Percentiles rank a stretch among this genome's conserved stretches.
phyloP scores from a whole-genome alignment of 768 basidiomycete genomes.

The Boletus insuetus region DNA sequence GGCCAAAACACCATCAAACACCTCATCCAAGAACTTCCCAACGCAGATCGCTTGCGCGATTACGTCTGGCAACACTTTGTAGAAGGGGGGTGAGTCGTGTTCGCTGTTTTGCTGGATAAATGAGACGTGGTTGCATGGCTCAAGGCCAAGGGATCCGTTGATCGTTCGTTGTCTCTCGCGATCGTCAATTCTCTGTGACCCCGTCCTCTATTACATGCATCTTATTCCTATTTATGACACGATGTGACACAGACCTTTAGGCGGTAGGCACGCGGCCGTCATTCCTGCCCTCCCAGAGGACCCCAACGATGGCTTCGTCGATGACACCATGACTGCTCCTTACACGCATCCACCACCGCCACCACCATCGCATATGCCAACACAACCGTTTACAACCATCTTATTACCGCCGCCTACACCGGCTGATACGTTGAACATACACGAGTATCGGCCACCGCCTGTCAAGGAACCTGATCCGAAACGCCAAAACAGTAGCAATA shows the following conservation, averaged over 20 bases:
- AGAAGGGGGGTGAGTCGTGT: slow-evolving; percentile 73
- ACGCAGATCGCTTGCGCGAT: slow-evolving; percentile 66
- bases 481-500: slow-evolving; percentile 12
- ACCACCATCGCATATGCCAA: slow-evolving; percentile 15
- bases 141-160: slow-evolving; percentile 6
- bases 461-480: slow-evolving; percentile 19
- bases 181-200: slow-evolving; percentile 20
- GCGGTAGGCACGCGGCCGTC: slow-evolving; percentile 80
- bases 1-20: slow-evolving; percentile 89
- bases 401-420: slow-evolving; percentile 28
- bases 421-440: slow-evolving; percentile 30
- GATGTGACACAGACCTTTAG: slow-evolving; percentile 56
- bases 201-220: slow-evolving; percentile 17
- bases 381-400: slow-evolving; percentile 31
- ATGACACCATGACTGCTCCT: slow-evolving; percentile 18
- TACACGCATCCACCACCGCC: slow-evolving; percentile 21
- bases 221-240: slow-evolving; percentile 32
- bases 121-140: slow-evolving; percentile 11
- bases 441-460: slow-evolving; percentile 31
- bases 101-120: slow-evolving; percentile 8
- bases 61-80: slow-evolving; percentile 87
- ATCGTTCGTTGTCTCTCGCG: slow-evolving; percentile 5
- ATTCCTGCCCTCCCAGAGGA: slow-evolving; percentile 80
- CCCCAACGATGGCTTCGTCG: slow-evolving; percentile 21
- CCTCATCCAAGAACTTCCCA: slow-evolving; percentile 80